A percentile compares a stretch with the other conserved stretches of the same genome.
Evolutionary conservation across 345 rosid genomes (phyloP).

Genomic region (Aurinia saxatilis): DNA sequence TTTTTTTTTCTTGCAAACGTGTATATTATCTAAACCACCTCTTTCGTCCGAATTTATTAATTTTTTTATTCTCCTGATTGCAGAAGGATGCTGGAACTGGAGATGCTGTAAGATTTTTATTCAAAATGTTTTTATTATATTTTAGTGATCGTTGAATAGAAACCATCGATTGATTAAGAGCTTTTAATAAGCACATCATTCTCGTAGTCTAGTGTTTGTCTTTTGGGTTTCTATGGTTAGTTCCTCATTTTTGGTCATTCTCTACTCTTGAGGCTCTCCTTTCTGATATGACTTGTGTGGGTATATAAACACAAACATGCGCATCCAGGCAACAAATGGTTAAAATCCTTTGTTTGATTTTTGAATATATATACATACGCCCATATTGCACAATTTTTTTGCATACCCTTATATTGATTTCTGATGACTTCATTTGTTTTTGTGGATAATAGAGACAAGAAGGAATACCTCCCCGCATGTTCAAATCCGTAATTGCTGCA

Average conservation of each 20-base stretch:
- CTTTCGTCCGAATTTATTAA: conserved; percentile 2
- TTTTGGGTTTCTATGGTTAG: background rate
- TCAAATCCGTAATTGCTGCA: conserved; percentile 90
- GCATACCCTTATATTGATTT: background rate
- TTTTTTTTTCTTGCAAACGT: background rate
- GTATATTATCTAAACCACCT: conserved; percentile 6
- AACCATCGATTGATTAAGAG: background rate
- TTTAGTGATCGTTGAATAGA: background rate
- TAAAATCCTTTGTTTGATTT: background rate
- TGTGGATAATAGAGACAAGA: conserved; percentile 58
- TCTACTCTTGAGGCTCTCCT: background rate
- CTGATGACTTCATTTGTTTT: conserved; percentile 12
- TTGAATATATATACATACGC: background rate
- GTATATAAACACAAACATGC: background rate
- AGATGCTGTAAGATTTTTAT: conserved; percentile 44
- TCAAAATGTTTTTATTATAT: background rate
- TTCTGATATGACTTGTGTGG: background rate
- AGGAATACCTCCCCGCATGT: conserved; percentile 96
- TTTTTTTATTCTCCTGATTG: conserved; percentile 14
- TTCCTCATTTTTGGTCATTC: conserved; percentile 1
- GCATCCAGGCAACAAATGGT: background rate
- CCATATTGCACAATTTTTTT: background rate
- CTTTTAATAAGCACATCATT: background rate
- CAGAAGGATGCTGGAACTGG: conserved; percentile 43
- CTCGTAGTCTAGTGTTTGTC: background rate